Evolutionary conservation across 2,329 filamentous ascomycete species (phyloP).

Genomic region (Aspergillus neotritici): DNA sequence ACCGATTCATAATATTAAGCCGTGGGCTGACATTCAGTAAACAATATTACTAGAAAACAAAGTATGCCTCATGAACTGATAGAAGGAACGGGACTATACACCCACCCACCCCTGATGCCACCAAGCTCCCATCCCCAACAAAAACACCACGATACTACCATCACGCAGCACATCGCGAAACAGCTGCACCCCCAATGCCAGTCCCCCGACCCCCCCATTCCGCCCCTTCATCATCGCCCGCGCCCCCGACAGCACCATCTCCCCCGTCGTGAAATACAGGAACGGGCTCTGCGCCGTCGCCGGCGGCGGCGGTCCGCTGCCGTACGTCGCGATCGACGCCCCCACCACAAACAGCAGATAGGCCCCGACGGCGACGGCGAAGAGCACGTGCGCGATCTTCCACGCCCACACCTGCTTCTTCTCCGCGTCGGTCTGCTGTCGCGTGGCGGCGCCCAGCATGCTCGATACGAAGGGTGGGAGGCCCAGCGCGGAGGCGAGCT

Average conservation of each 20-base stretch:
- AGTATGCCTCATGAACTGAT: too few species aligned
- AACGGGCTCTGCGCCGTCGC: conserved; percentile 43
- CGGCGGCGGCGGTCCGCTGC: conserved; percentile 38
- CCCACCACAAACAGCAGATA: conserved; percentile 44
- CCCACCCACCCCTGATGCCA: conserved; percentile 30
- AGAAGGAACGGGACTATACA: neutral
- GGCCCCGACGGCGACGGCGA: conserved; percentile 51
- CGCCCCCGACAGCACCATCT: conserved; percentile 38
- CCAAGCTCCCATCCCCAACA: conserved; percentile 42
- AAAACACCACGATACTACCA: conserved; percentile 42
- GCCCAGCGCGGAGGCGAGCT: conserved; percentile 41
- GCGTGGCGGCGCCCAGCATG: conserved; percentile 34
- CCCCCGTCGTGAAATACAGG: conserved; percentile 43
- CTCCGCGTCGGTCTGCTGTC: conserved; percentile 34
- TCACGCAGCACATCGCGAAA: conserved; percentile 38
- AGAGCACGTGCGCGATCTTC: conserved; percentile 55
- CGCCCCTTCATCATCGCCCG: conserved; percentile 27
- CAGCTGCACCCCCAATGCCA: conserved; percentile 33
- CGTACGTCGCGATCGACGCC: conserved; percentile 34
- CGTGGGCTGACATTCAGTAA: neutral
- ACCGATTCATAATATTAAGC: neutral
- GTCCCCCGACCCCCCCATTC: conserved; percentile 22
- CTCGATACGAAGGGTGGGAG: conserved; percentile 36
- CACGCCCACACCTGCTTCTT: conserved; percentile 41
- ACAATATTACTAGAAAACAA: too few species aligned